Conservation (phyloP, 805 yeast species). For the Candida sanyiensis region DNA sequence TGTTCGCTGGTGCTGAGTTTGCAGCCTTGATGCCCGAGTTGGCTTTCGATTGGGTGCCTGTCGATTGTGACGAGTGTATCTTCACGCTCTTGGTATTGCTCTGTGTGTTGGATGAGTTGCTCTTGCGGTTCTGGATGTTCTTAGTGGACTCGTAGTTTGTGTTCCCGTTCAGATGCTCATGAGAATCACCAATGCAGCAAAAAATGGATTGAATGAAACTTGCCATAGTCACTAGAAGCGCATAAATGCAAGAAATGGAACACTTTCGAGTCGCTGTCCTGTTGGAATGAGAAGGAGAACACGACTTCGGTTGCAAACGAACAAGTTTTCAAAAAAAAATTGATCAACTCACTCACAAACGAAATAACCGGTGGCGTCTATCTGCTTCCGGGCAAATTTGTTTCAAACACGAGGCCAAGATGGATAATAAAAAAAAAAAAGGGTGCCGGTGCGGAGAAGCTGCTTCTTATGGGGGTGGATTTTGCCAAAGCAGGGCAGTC, state of each 20-base stretch:
- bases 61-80: background rate
- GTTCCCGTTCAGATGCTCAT: conserved; percentile 16
- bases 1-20: conserved; percentile 2
- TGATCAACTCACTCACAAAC: conserved; percentile 2
- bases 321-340: too few relatives aligned
- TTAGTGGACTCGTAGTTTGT: conserved; percentile 16
- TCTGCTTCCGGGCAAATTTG: too few relatives aligned
- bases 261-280: too few relatives aligned
- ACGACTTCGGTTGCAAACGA: too few relatives aligned
- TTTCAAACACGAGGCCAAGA: too few relatives aligned
- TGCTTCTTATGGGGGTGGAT: too few relatives aligned
- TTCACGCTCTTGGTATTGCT: conserved; percentile 1
- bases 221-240: conserved; percentile 26
- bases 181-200: conserved; percentile 28
- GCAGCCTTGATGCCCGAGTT: too few relatives aligned
- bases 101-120: background rate
- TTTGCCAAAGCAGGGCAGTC: too few relatives aligned
- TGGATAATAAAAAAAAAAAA: too few relatives aligned
- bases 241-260: background rate
- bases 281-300: too few relatives aligned
- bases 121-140: conserved; percentile 8
- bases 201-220: conserved; percentile 29
- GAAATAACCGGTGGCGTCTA: too few relatives aligned
- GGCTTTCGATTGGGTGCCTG: conserved; percentile 6
- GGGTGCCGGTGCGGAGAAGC: background rate